Base-by-base conservation (phyloP, 306 rosid species). In the Cicer chorassanicum region DNA sequence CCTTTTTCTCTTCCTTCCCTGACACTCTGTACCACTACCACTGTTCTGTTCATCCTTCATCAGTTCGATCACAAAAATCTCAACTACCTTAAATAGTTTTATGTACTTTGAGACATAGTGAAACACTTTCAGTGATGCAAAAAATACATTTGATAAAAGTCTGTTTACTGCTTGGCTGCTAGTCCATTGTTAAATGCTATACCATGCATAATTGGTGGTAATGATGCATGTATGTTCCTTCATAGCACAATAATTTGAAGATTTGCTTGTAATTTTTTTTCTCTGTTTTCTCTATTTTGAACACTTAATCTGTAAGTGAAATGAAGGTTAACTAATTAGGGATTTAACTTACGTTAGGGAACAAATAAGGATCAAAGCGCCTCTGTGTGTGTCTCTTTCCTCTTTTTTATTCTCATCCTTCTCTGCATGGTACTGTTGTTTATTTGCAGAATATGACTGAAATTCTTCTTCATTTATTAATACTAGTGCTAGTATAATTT, bases 391-490 rank as follows among this genome's bases (percentile, higher is more conserved):
- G 65, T 9, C 1, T 59, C 8, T 68, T 38, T 68, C 18, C 18
- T 36, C 10, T 4, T 13, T 61, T 36, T 38, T n/a, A 38, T n/a
- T 61, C 12, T 41, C 62, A 24, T 62, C 42, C 50, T 63, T 78
- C 60, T 36, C 68, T 36, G 45, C 44, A 15, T 41, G 38, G 54
- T 43, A 18, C 19, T 13, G 24, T 19, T 63, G 54, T 29, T 53
- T 24, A 46, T 64, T 36, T 5, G 51, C 29, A 4, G 38, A 61
- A 70, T 19, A 70, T n/a, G 38, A 71, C 42, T 19, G 70, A 21
- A 48, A 62, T 62, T 59, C 12, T 54, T 51, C 21, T 53, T 40
- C 77, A 70, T 70, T 70, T 57, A 21, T 70, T 14, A 62, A 57
- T 48, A 68, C 39, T 44, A 6, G 53, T 63, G 56, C 15, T 29